Percentiles rank a stretch among this genome's conserved stretches.
Evolutionary conservation across 352 stramenopile species (phyloP).

Genomic region (Globisporangium echinulatum): DNA sequence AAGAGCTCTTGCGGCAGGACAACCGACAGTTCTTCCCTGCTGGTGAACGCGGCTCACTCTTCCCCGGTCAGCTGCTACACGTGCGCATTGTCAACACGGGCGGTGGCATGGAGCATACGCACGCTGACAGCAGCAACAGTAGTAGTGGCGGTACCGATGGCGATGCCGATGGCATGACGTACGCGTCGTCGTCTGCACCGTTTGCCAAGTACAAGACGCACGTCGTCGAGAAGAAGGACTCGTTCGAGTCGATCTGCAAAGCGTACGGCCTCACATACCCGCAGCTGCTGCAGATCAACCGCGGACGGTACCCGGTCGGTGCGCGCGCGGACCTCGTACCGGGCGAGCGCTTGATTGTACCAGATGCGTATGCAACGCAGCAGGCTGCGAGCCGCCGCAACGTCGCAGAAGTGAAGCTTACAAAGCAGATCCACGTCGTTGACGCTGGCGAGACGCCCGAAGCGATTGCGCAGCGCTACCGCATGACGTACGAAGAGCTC

Average conservation of each 20-base stretch:
- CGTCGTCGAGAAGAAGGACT: slow-evolving; percentile 36
- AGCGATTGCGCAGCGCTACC: slow-evolving; percentile 45
- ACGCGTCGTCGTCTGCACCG: slow-evolving; percentile 30
- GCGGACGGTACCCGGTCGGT: slow-evolving; percentile 58
- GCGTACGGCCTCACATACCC: slow-evolving; percentile 61
- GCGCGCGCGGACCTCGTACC: slow-evolving; percentile 50
- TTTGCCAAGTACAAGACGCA: slow-evolving; percentile 74
- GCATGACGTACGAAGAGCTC: slow-evolving; percentile 83
- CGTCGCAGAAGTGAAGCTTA: slow-evolving; percentile 76
- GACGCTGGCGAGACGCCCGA: slow-evolving; percentile 66
- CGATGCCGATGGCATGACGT: slow-evolving; percentile 8
- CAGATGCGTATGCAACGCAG: slow-evolving; percentile 48
- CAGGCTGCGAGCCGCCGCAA: slow-evolving; percentile 53
- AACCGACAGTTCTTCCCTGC: slow-evolving; percentile 77
- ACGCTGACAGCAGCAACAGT: background rate
- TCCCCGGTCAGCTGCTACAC: slow-evolving; percentile 67
- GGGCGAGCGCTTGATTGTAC: slow-evolving; percentile 70
- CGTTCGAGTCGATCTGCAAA: slow-evolving; percentile 69
- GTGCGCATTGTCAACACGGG: slow-evolving; percentile 75
- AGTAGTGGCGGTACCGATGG: background rate
- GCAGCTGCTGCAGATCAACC: slow-evolving; percentile 74
- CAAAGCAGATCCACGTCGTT: slow-evolving; percentile 84
- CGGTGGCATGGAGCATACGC: slow-evolving; percentile 41
- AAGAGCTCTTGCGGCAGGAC: slow-evolving; percentile 71
- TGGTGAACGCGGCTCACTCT: slow-evolving; percentile 62